Evolutionary conservation across 2,329 filamentous ascomycete genomes (phyloP).

Genomic region (Fusarium nygamai): DNA sequence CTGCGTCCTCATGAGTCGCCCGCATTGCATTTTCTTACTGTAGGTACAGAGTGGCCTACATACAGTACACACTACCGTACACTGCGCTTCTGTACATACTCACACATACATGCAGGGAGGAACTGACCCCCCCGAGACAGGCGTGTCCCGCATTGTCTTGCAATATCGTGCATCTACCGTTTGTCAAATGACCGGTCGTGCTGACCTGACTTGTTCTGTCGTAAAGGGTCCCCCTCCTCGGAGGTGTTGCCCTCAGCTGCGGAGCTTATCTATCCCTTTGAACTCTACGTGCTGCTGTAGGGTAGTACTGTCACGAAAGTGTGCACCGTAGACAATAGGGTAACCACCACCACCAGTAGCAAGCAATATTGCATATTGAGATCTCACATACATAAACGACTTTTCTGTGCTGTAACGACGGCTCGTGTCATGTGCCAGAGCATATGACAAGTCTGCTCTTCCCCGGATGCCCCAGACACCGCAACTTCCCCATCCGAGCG

Average conservation of each 20-base stretch:
- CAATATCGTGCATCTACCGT: constrained; percentile 15
- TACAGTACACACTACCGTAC: not conserved
- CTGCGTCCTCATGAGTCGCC: constrained; percentile 13
- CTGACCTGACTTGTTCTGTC: not conserved
- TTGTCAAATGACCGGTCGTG: constrained; percentile 12
- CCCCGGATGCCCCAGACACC: not conserved
- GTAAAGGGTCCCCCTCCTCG: constrained; percentile 6
- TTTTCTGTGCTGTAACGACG: not conserved
- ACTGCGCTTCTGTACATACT: not conserved
- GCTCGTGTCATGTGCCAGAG: constrained; percentile 11
- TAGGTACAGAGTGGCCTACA: constrained; percentile 15
- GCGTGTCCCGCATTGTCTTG: constrained; percentile 15
- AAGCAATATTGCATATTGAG: not conserved
- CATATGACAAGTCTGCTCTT: constrained; percentile 19
- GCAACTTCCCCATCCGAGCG: constrained; percentile 15
- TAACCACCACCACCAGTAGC: not conserved
- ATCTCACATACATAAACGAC: not conserved
- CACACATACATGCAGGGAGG: constrained; percentile 12
- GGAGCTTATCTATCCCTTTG: constrained; percentile 14
- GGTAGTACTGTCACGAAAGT: not conserved
- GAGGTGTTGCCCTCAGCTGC: not conserved
- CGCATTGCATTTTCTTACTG: constrained; percentile 5
- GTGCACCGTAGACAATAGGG: constrained; percentile 11
- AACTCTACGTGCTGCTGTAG: not conserved
- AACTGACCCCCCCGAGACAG: constrained; percentile 5